Evolutionary conservation across 106 monocot species (phyloP), one percentile per base, ranked within the genome.

Genomic region (Dendrobium chrysotoxum): DNA sequence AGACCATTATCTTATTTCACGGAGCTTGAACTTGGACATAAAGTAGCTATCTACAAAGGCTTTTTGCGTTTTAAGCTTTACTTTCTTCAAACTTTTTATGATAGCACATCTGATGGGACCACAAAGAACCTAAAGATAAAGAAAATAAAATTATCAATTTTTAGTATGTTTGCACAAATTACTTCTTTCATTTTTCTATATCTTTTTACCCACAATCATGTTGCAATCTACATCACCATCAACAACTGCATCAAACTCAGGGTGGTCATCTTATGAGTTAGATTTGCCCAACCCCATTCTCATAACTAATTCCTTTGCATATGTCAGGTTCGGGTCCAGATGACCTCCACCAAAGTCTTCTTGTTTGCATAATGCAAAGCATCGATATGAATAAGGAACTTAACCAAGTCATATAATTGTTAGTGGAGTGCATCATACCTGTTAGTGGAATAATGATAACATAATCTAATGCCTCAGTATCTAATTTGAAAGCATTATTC

Each of bases 171-270:
- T 10, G 8, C 6, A 30, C 1, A 70, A 11, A 73, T 40, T 20
- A 8, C 53, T 79, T 30, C 11, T 28, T 78, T 79, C 21, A 30
- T 47, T 28, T n/a, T 50, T 47, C 25, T 8, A 31, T 87, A 91
- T 89, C 93, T 91, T 91, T 91, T 93, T 93, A 31, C 93, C 93
- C 75, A 93, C 87, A 75, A 96, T 74, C 93, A 96, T 96, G 75
- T 93, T 93, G 42, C 93, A 86, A 89, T 97, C 97, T 78, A 94
- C 97, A 87, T 97, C 97, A 84, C 97, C 97, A 89, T 97, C 97
- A 76, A 94, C 97, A 75, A 94, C 97, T 85, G 97, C 97, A 82
- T 94, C 97, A 88, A 97, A 97, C 78, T 97, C 97, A 40, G 97
- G 97, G 45, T 86, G 90, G 72, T 94, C 94, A 39, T 78, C 81